A percentile compares a stretch with the other conserved stretches of the same genome.
Evolutionary conservation across 2,329 filamentous ascomycete genomes (phyloP).

Genomic region (Knufia fluminis): DNA sequence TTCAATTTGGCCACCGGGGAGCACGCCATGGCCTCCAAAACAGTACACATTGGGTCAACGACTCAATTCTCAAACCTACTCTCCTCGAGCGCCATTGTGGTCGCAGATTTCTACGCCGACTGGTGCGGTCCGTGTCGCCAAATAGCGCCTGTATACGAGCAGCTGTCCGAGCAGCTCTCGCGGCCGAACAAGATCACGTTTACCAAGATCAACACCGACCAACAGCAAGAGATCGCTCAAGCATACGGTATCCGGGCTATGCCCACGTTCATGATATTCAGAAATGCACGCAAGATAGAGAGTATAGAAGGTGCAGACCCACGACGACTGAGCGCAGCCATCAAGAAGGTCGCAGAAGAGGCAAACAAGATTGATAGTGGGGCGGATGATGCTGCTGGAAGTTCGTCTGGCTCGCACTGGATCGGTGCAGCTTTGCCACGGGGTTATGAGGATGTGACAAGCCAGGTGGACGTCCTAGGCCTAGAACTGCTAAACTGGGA

Average conservation of each 20-base stretch:
- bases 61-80: constrained; percentile 61
- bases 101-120: constrained; percentile 83
- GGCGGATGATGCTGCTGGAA: constrained; percentile 29
- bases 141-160: constrained; percentile 74
- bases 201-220: constrained; percentile 75
- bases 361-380: constrained; percentile 40
- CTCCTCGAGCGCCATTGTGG: constrained; percentile 64
- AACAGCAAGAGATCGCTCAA: constrained; percentile 61
- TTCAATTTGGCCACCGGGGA: neutral
- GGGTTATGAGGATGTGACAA: constrained; percentile 74
- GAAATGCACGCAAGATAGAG: constrained; percentile 57
- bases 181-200: constrained; percentile 68
- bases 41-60: constrained; percentile 51
- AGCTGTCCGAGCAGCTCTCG: constrained; percentile 62
- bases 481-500: constrained; percentile 85
- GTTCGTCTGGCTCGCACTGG: constrained; percentile 51
- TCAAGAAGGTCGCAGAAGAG: constrained; percentile 63
- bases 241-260: constrained; percentile 68
- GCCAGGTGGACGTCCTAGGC: constrained; percentile 67
- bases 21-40: constrained; percentile 32
- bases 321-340: constrained; percentile 57
- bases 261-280: constrained; percentile 88
- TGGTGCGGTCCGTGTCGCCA: constrained; percentile 78
- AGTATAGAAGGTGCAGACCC: constrained; percentile 68
- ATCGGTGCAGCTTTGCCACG: constrained; percentile 64